Base-by-base conservation (phyloP, 352 stramenopile genomes). In the Halophytophthora batemanensis region DNA sequence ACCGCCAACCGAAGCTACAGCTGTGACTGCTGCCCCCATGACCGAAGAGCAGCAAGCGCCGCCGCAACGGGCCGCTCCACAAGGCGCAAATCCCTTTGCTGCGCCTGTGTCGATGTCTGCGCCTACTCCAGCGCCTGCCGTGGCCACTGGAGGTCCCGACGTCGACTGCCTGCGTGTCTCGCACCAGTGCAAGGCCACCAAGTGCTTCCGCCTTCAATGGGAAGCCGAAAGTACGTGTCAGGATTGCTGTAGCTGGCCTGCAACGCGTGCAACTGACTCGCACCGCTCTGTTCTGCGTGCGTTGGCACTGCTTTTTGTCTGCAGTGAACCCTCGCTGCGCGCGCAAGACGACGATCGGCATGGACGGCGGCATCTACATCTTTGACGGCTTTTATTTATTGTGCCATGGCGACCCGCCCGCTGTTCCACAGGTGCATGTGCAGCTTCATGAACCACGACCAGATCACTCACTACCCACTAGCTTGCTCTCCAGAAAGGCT, bases 381-480 rank as follows among this genome's bases (percentile, higher is more conserved):
- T 95, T 95, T 45, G 85, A 95, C 43, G 85, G 85, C 31, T 93
- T 93, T 53, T 93, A 88, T 68, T 51, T 95, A 47, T 66, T 95
- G 14, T 90, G 71, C 36, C 82, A 93, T 19, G 64, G 72, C 29
- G 64, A 86, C 3, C 68, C 74, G 8, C 60, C 61, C 1, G 61
- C 81, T 8, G 66, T 91, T 15, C 77, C 82, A 12, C 72, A 82
- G 56, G 84, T 91, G 52, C 43, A 31, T 8, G 25, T 41, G n/a
- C n/a, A 18, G 17, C 17, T 42, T 22, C 33, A 23, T 48, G n/a
- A n/a, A n/a, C n/a, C n/a, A n/a, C n/a, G n/a, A n/a, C n/a, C n/a
- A n/a, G n/a, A n/a, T n/a, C n/a, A n/a, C n/a, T n/a, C n/a, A n/a
- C n/a, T n/a, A n/a, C n/a, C n/a, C n/a, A n/a, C n/a, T n/a, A n/a